phyloP scores from a whole-genome alignment of 176 grass and related monocot genomes.

The Raddia distichophylla region DNA sequence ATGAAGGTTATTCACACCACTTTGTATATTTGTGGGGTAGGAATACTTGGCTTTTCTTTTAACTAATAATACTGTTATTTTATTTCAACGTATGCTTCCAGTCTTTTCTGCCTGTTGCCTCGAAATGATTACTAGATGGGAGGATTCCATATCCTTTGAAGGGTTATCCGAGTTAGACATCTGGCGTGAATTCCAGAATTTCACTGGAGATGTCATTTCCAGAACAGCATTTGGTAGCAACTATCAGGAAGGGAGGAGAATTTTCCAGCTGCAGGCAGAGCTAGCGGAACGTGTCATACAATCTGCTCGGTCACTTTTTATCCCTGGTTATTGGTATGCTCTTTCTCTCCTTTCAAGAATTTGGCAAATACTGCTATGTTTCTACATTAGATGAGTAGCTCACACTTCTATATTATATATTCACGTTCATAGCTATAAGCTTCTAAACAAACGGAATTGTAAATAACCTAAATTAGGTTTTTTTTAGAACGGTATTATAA shows the following conservation, averaged over 20 bases:
- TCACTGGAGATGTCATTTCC: constrained; percentile 78
- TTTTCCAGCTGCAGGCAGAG: constrained; percentile 75
- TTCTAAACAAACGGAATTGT: background rate
- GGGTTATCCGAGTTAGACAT: constrained; percentile 64
- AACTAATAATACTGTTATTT: background rate
- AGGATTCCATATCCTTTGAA: constrained; percentile 40
- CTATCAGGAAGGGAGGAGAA: constrained; percentile 70
- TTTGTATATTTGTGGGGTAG: too few species aligned
- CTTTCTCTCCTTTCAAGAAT: background rate
- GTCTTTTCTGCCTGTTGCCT: constrained; percentile 59
- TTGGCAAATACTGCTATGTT: background rate
- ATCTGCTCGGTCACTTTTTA: constrained; percentile 45
- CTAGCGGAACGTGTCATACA: constrained; percentile 46
- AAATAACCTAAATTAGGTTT: background rate
- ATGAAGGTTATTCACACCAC: too few species aligned
- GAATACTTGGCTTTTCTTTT: too few species aligned
- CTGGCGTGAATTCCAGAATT: constrained; percentile 65
- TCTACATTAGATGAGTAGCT: background rate
- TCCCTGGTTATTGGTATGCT: constrained; percentile 58
- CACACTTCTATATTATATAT: background rate
- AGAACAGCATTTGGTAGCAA: constrained; percentile 79
- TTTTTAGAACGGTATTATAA: background rate
- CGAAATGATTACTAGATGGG: constrained; percentile 72
- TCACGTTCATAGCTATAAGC: background rate
- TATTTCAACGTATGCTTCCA: constrained; percentile 58